Percentiles rank a stretch among this genome's conserved stretches.
These are phyloP conservation scores for Raphanus hybrid DNA, from an alignment of 441 rosid species.

Conservation along the genomic window DNA sequence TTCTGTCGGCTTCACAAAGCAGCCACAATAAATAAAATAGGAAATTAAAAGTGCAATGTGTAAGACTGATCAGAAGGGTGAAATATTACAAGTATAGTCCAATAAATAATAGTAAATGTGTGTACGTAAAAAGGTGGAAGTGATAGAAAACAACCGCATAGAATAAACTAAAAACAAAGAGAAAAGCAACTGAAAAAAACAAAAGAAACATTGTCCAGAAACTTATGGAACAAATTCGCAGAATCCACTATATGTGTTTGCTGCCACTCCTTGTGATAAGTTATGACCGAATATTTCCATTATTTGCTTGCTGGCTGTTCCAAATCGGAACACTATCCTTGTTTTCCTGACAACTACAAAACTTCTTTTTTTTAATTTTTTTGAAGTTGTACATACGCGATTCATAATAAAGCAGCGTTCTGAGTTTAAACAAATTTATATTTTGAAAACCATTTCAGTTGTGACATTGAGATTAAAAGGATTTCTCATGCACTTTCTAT, in stretches of 20 bases:
- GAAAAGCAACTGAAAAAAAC: neutral
- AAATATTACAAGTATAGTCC: neutral
- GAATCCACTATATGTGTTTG: conserved; percentile 40
- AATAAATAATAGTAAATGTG: neutral
- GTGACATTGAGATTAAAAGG: neutral
- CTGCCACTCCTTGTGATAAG: conserved; percentile 33
- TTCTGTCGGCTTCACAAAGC: conserved; percentile 40
- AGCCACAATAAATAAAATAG: conserved; percentile 58
- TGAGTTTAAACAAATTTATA: neutral
- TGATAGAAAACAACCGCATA: conserved; percentile 19
- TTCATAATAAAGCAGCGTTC: neutral
- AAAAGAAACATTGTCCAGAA: neutral
- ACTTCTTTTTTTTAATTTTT: conserved; percentile 5
- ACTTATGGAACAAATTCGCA: conserved; percentile 34
- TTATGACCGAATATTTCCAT: conserved; percentile 39
- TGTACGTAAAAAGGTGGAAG: conserved; percentile 6
- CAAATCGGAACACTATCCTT: conserved; percentile 36
- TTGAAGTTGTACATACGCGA: conserved; percentile 15
- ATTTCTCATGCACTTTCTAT: neutral
- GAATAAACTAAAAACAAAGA: conserved; percentile 3
- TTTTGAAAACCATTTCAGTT: neutral
- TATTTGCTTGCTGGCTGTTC: conserved; percentile 23
- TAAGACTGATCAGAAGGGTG: conserved; percentile 22
- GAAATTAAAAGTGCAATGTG: conserved; percentile 55
- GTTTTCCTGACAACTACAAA: conserved; percentile 31